These are phyloP conservation scores for Chenopodium formosanum DNA, from an alignment of 148 eudicot genomes.

Conservation along the genomic window DNA sequence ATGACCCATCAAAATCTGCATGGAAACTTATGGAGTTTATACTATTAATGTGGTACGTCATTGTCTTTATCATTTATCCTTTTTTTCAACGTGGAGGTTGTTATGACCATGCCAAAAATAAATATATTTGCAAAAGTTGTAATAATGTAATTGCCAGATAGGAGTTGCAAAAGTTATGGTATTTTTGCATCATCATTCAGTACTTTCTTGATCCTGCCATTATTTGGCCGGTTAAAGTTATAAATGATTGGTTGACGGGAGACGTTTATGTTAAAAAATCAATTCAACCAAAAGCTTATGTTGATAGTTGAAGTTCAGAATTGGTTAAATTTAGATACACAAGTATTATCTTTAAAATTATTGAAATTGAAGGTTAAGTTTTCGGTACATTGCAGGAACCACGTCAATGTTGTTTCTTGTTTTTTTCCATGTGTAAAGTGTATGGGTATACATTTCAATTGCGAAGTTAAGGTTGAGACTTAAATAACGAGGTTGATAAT, in stretches of 20 bases:
- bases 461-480: background rate
- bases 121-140: background rate
- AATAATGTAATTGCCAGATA: background rate
- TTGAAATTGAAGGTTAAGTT: background rate
- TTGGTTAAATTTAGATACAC: too few relatives aligned
- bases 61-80: background rate
- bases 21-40: background rate
- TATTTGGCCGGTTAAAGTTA: too few relatives aligned
- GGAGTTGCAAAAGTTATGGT: background rate
- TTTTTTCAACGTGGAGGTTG: background rate
- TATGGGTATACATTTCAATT: background rate
- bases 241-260: too few relatives aligned
- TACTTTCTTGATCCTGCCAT: background rate
- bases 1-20: background rate
- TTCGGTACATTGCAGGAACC: background rate
- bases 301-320: too few relatives aligned
- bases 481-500: too few relatives aligned
- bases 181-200: background rate
- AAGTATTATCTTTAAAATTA: too few relatives aligned
- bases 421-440: background rate
- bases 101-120: background rate
- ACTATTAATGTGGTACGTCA: background rate
- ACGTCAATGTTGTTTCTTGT: background rate
- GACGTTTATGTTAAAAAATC: too few relatives aligned
- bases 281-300: too few relatives aligned